phyloP scores from a whole-genome alignment of 495 filamentous ascomycete genomes.

The Immersiella caudata region DNA sequence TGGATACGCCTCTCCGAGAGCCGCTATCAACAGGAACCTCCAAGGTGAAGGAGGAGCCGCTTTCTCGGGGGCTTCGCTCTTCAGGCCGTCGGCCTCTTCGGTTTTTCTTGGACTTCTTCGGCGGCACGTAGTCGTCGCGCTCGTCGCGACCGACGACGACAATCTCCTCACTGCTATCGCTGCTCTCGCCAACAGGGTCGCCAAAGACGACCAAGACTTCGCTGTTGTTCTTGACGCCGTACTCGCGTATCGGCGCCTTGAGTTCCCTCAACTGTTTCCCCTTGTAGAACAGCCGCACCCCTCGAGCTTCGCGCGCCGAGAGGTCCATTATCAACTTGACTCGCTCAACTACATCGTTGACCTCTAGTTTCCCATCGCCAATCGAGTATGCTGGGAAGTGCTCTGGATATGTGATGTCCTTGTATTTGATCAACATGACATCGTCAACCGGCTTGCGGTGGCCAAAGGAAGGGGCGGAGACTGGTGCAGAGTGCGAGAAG shows the following conservation, averaged over 20 bases:
- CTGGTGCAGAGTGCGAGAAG: slow-evolving; percentile 30
- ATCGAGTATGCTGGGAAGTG: slow-evolving; percentile 84
- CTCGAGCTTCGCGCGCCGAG: slow-evolving; percentile 52
- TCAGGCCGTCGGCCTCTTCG: slow-evolving; percentile 30
- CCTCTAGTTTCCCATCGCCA: slow-evolving; percentile 70
- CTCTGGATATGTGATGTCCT: slow-evolving; percentile 69
- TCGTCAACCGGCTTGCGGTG: slow-evolving; percentile 63
- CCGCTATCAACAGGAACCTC: slow-evolving; percentile 30
- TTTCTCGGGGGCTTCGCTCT: slow-evolving; percentile 43
- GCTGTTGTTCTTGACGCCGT: slow-evolving; percentile 77
- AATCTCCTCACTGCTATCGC: slow-evolving; percentile 55
- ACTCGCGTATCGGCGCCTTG: slow-evolving; percentile 64
- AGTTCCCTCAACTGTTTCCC: slow-evolving; percentile 74
- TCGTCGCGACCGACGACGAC: slow-evolving; percentile 38
- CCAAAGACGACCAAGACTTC: slow-evolving; percentile 65
- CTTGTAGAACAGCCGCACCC: slow-evolving; percentile 80
- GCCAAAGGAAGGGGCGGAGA: slow-evolving; percentile 30
- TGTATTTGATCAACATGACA: slow-evolving; percentile 73
- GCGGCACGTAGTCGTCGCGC: slow-evolving; percentile 20
- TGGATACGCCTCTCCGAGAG: slow-evolving; percentile 29
- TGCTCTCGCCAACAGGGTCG: slow-evolving; percentile 49
- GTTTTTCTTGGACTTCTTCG: slow-evolving; percentile 30
- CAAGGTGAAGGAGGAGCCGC: slow-evolving; percentile 39
- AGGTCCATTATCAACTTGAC: slow-evolving; percentile 66
- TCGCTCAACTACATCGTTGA: slow-evolving; percentile 66